Evolutionary conservation across 495 filamentous ascomycete genomes (phyloP).

Genomic region (Beverwykella pulmonaria): DNA sequence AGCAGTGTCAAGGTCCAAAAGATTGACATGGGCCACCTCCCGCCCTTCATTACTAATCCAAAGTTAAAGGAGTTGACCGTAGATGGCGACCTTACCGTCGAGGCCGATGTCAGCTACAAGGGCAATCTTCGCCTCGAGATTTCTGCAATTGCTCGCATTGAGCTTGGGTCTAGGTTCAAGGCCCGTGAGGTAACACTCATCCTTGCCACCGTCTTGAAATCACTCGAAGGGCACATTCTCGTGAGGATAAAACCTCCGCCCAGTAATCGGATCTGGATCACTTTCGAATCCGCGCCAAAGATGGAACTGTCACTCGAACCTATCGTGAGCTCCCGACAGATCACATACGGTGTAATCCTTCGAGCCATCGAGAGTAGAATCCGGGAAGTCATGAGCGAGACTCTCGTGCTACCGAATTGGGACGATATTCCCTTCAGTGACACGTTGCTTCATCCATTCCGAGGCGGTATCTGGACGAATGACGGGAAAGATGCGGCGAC

Average conservation of each 20-base stretch:
- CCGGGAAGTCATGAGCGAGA: conserved; percentile 89
- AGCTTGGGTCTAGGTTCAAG: conserved; percentile 86
- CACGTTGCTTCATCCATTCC: conserved; percentile 71
- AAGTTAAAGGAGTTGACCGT: conserved; percentile 85
- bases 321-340: conserved; percentile 91
- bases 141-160: conserved; percentile 84
- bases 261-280: conserved; percentile 91
- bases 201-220: conserved; percentile 82
- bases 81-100: conserved; percentile 83
- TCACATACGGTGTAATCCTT: conserved; percentile 88
- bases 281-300: conserved; percentile 87
- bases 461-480: conserved; percentile 85
- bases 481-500: not conserved
- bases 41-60: conserved; percentile 88
- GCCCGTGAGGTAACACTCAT: conserved; percentile 85
- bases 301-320: conserved; percentile 92
- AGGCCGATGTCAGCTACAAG: conserved; percentile 83
- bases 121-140: conserved; percentile 90
- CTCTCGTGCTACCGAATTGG: conserved; percentile 91
- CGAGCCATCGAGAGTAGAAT: conserved; percentile 93
- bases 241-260: conserved; percentile 92
- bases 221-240: conserved; percentile 79
- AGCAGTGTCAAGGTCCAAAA: conserved; percentile 75
- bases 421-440: conserved; percentile 90
- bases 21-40: conserved; percentile 83